phyloP scores from a whole-genome alignment of 768 basidiomycete species.

The Paxillus rubicundulus region DNA sequence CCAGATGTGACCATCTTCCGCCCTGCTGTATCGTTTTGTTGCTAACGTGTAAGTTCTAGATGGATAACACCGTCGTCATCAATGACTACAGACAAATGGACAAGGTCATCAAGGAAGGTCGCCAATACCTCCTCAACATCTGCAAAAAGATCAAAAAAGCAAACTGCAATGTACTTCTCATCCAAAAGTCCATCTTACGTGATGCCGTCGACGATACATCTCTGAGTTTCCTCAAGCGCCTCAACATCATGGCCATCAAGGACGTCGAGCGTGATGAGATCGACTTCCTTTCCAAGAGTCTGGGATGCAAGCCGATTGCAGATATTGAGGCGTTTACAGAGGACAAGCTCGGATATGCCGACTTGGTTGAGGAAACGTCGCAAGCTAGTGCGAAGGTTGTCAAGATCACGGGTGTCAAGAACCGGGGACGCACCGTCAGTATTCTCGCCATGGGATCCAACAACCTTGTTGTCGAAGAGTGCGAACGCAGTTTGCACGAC shows the following conservation, averaged over 20 bases:
- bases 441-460: slow-evolving; percentile 95
- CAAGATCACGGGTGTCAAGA: slow-evolving; percentile 91
- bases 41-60: slow-evolving; percentile 46
- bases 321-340: slow-evolving; percentile 98
- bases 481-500: slow-evolving; percentile 95
- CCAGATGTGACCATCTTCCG: slow-evolving; percentile 70
- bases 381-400: slow-evolving; percentile 87
- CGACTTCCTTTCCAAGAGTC: slow-evolving; percentile 91
- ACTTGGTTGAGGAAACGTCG: slow-evolving; percentile 87
- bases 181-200: slow-evolving; percentile 98
- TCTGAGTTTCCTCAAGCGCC: slow-evolving; percentile 93
- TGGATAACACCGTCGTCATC: slow-evolving; percentile 99
- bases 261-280: slow-evolving; percentile 99
- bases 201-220: slow-evolving; percentile 99
- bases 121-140: slow-evolving; percentile 94
- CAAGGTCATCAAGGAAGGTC: slow-evolving; percentile 98
- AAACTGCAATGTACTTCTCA: slow-evolving; percentile 98
- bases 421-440: slow-evolving; percentile 90
- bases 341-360: slow-evolving; percentile 96
- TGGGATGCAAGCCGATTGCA: slow-evolving; percentile 94
- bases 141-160: slow-evolving; percentile 99
- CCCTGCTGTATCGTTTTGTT: background rate
- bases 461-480: slow-evolving; percentile 91
- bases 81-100: slow-evolving; percentile 99
- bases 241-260: slow-evolving; percentile 95